A percentile compares a stretch with the other conserved stretches of the same genome.
Conservation (phyloP, 805 yeast genomes). For the Peterozyma toletana region DNA sequence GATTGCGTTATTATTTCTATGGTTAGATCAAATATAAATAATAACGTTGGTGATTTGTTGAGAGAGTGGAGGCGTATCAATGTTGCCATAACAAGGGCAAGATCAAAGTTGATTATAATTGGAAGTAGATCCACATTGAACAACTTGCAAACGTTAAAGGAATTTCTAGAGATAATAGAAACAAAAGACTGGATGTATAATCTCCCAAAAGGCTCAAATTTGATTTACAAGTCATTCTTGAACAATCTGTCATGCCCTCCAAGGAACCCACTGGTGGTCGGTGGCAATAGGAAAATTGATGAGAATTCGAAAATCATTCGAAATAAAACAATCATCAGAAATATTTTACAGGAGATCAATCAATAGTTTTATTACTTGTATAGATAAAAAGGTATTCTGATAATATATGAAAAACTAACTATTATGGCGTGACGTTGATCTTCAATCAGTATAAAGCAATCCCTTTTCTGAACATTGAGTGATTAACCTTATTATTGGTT, state of each 20-base stretch:
- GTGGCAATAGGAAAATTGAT: too few species aligned
- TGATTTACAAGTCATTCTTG: conserved; percentile 21
- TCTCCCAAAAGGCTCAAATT: conserved; percentile 37
- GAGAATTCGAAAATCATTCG: too few species aligned
- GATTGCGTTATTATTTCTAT: conserved; percentile 85
- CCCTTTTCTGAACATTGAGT: too few species aligned
- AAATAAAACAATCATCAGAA: too few species aligned
- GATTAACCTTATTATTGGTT: too few species aligned
- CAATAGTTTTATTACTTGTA: too few species aligned
- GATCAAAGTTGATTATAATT: conserved; percentile 70
- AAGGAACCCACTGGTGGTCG: too few species aligned
- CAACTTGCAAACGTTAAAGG: conserved; percentile 42
- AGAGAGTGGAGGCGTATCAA: conserved; percentile 89
- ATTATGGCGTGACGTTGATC: too few species aligned
- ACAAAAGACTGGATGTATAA: conserved; percentile 57
- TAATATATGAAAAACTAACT: too few species aligned
- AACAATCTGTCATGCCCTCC: not conserved
- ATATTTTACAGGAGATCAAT: too few species aligned
- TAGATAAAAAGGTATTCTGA: too few species aligned
- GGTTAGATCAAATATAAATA: conserved; percentile 69
- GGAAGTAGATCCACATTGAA: conserved; percentile 69
- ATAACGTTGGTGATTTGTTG: conserved; percentile 67
- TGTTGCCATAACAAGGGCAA: conserved; percentile 91
- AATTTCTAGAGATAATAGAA: conserved; percentile 53
- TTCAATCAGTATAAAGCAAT: too few species aligned